Evolutionary conservation across 805 yeast species (phyloP), one percentile per base, ranked within the genome.

Genomic region (Brettanomyces nanus): DNA sequence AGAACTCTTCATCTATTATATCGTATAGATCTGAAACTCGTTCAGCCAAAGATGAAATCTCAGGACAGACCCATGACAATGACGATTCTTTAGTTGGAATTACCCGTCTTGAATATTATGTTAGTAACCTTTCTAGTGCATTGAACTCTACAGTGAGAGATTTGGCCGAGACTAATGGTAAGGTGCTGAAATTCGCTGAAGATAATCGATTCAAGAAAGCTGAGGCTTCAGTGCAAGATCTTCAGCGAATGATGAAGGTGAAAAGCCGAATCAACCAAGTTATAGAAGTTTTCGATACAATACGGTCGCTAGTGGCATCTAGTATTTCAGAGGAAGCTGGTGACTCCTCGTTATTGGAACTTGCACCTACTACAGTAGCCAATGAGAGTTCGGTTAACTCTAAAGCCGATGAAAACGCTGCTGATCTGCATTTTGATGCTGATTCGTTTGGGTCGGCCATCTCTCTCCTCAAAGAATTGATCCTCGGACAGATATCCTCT

Each of bases 61-160:
- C 7, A 20, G 6, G 7, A 7, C 10, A 11, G 7, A 23, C 26
- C 10, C 10, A 20, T 10, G 34, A 31, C 9, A 13, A 14, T 7
- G 39, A 34, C 14, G 40, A 38, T 3, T 47, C 48, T 13, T 41
- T 60, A 18, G 50, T 54, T 21, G 71, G 73, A 6, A 66, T 75
- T 1, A 71, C 82, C 7, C 65, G 85, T 42, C 58, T 82, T 33
- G 82, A 80, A 45, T 80, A 80, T 54, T 80, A 80, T 51, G 59
- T 77, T 31, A 81, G 77, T 31, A 71, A 79, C 1, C 56, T 81
- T 33, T 67, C 73, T 13, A 71, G 75, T 37, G 71, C 85, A 0
- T 71, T 80, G 19, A 65, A 71, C 31, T 65, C 83, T 3, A 53
- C 81, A 28, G 70, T 74, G 33, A 63, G 66, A 5, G 79, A 77